phyloP scores from a whole-genome alignment of 2,329 filamentous ascomycete genomes.

The Cytospora piceae region DNA sequence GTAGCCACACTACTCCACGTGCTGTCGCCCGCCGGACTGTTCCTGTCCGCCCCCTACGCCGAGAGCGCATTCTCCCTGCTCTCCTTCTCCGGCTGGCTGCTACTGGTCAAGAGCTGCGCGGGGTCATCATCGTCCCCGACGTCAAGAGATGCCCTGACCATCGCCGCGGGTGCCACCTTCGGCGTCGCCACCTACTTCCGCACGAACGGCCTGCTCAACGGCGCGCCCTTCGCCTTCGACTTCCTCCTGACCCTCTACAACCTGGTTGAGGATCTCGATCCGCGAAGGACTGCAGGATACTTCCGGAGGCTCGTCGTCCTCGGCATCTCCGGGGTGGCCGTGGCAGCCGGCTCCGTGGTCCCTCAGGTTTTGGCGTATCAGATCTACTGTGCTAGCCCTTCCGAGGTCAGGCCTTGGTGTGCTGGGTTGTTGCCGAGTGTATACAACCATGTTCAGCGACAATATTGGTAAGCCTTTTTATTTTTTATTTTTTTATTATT shows the following conservation, averaged over 20 bases:
- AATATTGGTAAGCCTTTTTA: slow-evolving; percentile 75
- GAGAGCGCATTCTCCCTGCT: slow-evolving; percentile 81
- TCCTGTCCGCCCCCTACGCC: slow-evolving; percentile 83
- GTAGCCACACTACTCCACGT: slow-evolving; percentile 75
- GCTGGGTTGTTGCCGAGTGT: slow-evolving; percentile 75
- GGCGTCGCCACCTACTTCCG: slow-evolving; percentile 74
- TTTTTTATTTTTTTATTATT: no score
- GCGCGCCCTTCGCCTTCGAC: slow-evolving; percentile 73
- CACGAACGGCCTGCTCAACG: slow-evolving; percentile 85
- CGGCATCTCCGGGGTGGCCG: slow-evolving; percentile 66
- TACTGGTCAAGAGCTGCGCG: slow-evolving; percentile 63
- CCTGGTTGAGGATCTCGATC: slow-evolving; percentile 45
- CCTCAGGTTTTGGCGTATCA: slow-evolving; percentile 79
- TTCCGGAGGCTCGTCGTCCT: slow-evolving; percentile 61
- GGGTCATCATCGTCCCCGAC: slow-evolving; percentile 35
- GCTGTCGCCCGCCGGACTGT: slow-evolving; percentile 84
- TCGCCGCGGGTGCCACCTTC: slow-evolving; percentile 70
- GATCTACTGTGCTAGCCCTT: slow-evolving; percentile 62
- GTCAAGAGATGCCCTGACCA: slow-evolving; percentile 52
- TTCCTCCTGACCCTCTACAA: slow-evolving; percentile 42
- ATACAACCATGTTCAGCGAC: slow-evolving; percentile 83
- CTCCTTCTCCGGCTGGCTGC: slow-evolving; percentile 72
- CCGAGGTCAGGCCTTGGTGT: slow-evolving; percentile 73
- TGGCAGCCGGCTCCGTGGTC: slow-evolving; percentile 67
- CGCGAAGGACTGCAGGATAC: slow-evolving; percentile 41